Base-by-base conservation (phyloP, 2,329 filamentous ascomycete species). In the Arthroderma sp. region DNA sequence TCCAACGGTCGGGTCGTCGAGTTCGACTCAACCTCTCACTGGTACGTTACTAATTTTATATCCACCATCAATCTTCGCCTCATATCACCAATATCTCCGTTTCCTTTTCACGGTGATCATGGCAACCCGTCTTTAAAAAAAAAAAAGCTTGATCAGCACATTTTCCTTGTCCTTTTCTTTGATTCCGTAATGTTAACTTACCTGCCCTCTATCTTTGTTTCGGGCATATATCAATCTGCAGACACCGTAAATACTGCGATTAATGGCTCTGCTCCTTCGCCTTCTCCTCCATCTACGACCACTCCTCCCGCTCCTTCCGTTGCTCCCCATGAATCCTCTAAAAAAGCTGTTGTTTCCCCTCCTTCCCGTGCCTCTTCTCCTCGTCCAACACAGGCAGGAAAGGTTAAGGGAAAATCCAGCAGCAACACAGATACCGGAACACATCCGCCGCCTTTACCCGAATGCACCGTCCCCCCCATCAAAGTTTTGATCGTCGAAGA, bases 401-500 rank as follows among this genome's bases (percentile, higher is more conserved):
- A 73, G 57, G 78, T 74, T 61, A 66, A 51, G 38, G 78, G 77
- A 61, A 80, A 77, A 54, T 63, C 59, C 29, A 58, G 59, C 29
- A 66, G 69, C 15, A 66, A 66, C 38, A 63, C 67, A 48, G 53
- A 56, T 11, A 39, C 55, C 8, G 58, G 56, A 42, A 60, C 59
- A 32, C 46, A 54, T 15, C 74, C 75, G 28, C 71, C 80, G 3
- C 80, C 77, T 29, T 72, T 85, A 55, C 74, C 94, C 29, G 86
- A 89, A 53, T 82, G 81, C 44, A 80, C 80, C 1, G 86, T 96
- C 0, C 91, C 91, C 5, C 89, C 91, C 1, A 96, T 98, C 67
- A 96, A 94, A 55, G 88, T 96, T 5, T 72, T 98, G 37, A 94
- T 98, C 49, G 91, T 98, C 9, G 91, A 98, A 68, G 91, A 98